Evolutionary conservation across 2,329 filamentous ascomycete genomes (phyloP), one percentile per base, ranked within the genome.

Genomic region (Paecilomyces variotii): DNA sequence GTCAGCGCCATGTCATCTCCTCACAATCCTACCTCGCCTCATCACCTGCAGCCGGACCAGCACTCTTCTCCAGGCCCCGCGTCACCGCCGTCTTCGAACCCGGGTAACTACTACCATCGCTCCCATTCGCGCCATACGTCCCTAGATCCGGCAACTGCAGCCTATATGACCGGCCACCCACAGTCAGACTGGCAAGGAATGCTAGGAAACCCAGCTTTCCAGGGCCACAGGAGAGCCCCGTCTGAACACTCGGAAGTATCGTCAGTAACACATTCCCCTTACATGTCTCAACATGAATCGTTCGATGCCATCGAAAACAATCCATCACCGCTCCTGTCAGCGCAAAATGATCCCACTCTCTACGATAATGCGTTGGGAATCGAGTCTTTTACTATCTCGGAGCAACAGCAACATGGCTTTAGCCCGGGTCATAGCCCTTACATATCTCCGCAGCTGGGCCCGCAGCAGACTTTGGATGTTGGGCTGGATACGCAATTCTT

Each of bases 171-270:
- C 62, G 75, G 74, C 14, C 76, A 78, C 56, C 72, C 76, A 53
- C 76, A 78, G 54, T 76, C 76, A 53, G 85, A 88, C 61, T 88
- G 85, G 85, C 73, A 76, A 59, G 78, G 79, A 34, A 76, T 81
- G 69, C 72, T 80, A 61, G 79, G 78, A 68, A 82, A 82, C 65
- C 75, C 78, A 39, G 77, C 80, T 60, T 97, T 96, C 69, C 87
- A 90, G 64, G 81, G 84, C n/a, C 93, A 97, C 71, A 84, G 91
- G 65, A 85, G 92, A 68, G 87, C 85, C 39, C 89, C 90, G 0
- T 97, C 92, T n/a, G 93, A 97, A 66, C 91, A 88, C 68, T 96
- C 91, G 2, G 93, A 97, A 65, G 87, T 96, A 4, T 96, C 84
- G 2, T 96, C 91, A 19, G 89, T 87, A 14, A 87, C 89, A 25